These are phyloP conservation scores for Saitoella complicata DNA, from an alignment of 805 yeast genomes.

Conservation along the genomic window DNA sequence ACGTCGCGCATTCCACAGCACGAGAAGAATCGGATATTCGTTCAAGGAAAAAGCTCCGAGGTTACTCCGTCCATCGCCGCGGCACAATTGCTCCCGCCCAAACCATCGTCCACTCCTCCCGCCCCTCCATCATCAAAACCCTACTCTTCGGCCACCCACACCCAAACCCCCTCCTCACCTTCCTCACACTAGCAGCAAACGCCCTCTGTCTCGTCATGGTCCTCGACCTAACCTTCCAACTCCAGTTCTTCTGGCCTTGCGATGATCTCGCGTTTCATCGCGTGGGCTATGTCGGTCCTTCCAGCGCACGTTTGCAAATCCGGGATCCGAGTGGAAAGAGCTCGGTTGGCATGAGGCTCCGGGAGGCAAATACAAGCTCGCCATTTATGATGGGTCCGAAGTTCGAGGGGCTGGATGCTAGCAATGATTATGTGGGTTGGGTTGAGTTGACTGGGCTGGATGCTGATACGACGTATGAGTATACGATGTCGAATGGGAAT, in stretches of 20 bases:
- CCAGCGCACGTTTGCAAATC: conserved; percentile 7
- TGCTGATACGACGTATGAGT: conserved; percentile 9
- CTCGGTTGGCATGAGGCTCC: conserved; percentile 4
- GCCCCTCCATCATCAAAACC: neutral
- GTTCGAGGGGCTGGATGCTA: conserved; percentile 1
- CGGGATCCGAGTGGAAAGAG: conserved; percentile 7
- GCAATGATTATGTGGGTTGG: conserved; percentile 7
- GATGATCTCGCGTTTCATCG: conserved; percentile 9
- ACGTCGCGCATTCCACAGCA: too few species aligned
- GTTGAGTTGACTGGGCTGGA: conserved; percentile 5
- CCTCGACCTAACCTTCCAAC: conserved; percentile 8
- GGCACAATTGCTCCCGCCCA: neutral
- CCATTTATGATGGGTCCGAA: neutral
- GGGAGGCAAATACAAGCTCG: conserved; percentile 2
- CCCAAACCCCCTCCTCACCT: neutral
- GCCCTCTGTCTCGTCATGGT: conserved; percentile 2
- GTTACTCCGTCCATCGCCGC: neutral
- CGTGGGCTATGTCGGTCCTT: conserved; percentile 10
- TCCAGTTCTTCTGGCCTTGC: conserved; percentile 7
- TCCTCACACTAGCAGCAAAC: conserved; percentile 3
- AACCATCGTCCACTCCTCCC: neutral
- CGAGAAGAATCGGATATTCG: too few species aligned
- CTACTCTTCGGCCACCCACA: neutral
- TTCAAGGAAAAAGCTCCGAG: too few species aligned
- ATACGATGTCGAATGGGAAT: conserved; percentile 5